Base-by-base conservation (phyloP, 2,329 filamentous ascomycete species). In the Colletotrichum brevisporum region DNA sequence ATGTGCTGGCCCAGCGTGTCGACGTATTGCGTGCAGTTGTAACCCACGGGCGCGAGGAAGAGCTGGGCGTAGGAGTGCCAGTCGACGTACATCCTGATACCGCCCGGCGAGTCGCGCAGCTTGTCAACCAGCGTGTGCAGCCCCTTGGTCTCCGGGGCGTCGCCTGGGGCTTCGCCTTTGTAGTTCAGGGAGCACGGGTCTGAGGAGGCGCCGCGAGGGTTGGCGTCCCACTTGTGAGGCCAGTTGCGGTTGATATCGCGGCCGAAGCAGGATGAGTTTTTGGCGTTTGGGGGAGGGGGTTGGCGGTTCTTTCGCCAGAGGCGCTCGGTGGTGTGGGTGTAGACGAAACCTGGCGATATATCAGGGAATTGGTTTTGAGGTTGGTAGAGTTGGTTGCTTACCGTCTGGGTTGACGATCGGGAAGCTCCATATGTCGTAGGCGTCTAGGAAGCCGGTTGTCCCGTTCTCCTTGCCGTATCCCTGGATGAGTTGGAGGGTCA, bases 341-440 rank as follows among this genome's bases (percentile, higher is more conserved):
- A 84, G n/a, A 83, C 76, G 72, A 85, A 86, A 53, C 36, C 24
- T 57, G 15, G 3, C 18, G 26, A 12, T 41, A n/a, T 48, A 15
- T 9, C 0, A 15, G 31, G 52, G 24, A 36, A 27, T 27, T 5
- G 2, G 27, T 31, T 9, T 31, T 31, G 27, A 9, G 27, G 9
- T 31, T 31, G 1, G 27, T 6, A 31, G 2, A 12, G 3, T 1
- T 24, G 21, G 43, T 10, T 71, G 80, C 78, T 81, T 69, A 85
- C 84, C 3, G 6, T 31, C 27, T 31, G 84, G 83, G 74, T 86
- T 86, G 43, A 84, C 83, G 45, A 86, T 75, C 4, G 84, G 84
- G 66, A 86, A 80, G 74, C 89, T 83, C 77, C 84, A 88, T 73
- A 85, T 88, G 76, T 89, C 87, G 72, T 88, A 89, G 54, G 81